A percentile compares a stretch with the other conserved stretches of the same genome.
Evolutionary conservation across 768 basidiomycete genomes (phyloP).

Genomic region (Lanmaoa rubissima): DNA sequence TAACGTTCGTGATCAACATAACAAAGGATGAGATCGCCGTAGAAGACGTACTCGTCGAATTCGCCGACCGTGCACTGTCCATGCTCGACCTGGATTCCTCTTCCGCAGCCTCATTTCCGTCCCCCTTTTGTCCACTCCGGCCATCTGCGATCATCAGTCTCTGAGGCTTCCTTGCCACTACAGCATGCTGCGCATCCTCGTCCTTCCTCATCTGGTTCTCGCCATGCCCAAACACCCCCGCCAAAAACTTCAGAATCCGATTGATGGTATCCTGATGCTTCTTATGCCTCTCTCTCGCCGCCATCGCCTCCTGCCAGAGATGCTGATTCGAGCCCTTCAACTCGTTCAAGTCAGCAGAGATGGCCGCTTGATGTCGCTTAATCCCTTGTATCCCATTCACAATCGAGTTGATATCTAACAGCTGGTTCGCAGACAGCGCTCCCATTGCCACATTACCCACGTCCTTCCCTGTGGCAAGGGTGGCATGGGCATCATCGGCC

Average conservation of each 20-base stretch:
- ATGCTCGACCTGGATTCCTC: constrained; percentile 36
- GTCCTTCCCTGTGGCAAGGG: constrained; percentile 16
- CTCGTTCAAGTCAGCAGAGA: constrained; percentile 84
- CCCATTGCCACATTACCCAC: constrained; percentile 18
- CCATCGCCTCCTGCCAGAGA: constrained; percentile 90
- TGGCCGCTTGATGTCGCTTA: constrained; percentile 89
- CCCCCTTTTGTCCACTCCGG: constrained; percentile 35
- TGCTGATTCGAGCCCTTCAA: constrained; percentile 84
- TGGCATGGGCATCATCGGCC: constrained; percentile 33
- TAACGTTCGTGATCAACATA: constrained; percentile 19
- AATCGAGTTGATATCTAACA: constrained; percentile 76
- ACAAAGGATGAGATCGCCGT: neutral
- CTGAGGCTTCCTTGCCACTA: constrained; percentile 49
- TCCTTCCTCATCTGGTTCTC: constrained; percentile 39
- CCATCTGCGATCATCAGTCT: constrained; percentile 69
- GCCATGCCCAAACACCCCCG: constrained; percentile 78
- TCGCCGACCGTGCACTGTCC: constrained; percentile 26
- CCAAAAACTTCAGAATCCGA: constrained; percentile 90
- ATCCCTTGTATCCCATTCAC: constrained; percentile 82
- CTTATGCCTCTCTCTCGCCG: constrained; percentile 75
- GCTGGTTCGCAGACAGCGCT: constrained; percentile 43
- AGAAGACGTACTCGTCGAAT: constrained; percentile 10
- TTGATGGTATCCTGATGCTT: constrained; percentile 97
- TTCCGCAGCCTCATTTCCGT: constrained; percentile 39
- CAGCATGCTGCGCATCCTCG: constrained; percentile 38